Conservation (phyloP, 148 eudicot genomes). For the Vaccinium darrowii region DNA sequence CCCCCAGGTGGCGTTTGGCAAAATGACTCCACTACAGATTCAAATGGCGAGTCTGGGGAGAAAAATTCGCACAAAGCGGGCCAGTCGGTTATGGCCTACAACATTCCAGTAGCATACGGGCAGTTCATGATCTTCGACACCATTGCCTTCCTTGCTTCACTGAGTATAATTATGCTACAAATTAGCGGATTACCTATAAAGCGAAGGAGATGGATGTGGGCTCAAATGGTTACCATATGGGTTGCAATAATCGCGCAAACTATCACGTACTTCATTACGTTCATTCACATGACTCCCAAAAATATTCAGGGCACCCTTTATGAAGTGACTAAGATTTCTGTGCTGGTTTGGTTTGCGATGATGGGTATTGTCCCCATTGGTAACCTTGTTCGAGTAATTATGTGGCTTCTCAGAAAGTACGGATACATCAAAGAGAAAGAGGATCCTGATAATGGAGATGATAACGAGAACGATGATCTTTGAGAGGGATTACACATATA, state of each 20-base stretch:
- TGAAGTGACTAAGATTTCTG: slow-evolving; percentile 6
- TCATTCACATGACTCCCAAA: slow-evolving; percentile 18
- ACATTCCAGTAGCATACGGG: slow-evolving; percentile 3
- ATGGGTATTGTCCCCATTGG: slow-evolving; percentile 15
- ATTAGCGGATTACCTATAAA: slow-evolving; percentile 25
- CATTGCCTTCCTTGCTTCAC: slow-evolving; percentile 20
- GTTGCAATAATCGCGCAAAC: slow-evolving; percentile 18
- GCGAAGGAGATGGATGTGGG: slow-evolving; percentile 28
- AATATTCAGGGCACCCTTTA: not conserved
- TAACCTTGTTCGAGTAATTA: not conserved
- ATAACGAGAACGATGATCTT: slow-evolving; percentile 3
- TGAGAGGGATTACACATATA: not conserved
- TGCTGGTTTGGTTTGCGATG: not conserved
- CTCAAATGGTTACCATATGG: slow-evolving; percentile 24
- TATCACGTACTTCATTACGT: slow-evolving; percentile 21
- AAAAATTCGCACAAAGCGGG: slow-evolving; percentile 12
- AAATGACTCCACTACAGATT: not conserved
- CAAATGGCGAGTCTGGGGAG: slow-evolving; percentile 2
- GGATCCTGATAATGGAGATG: not conserved
- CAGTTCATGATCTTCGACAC: slow-evolving; percentile 27
- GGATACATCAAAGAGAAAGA: slow-evolving; percentile 15
- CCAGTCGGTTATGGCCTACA: slow-evolving; percentile 20
- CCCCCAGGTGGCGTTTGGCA: slow-evolving; percentile 42
- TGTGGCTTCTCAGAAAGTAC: slow-evolving; percentile 13
- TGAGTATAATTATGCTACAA: slow-evolving; percentile 25